Base-by-base conservation (phyloP, 78 protist species). In the Dictyostelium intermedium region DNA sequence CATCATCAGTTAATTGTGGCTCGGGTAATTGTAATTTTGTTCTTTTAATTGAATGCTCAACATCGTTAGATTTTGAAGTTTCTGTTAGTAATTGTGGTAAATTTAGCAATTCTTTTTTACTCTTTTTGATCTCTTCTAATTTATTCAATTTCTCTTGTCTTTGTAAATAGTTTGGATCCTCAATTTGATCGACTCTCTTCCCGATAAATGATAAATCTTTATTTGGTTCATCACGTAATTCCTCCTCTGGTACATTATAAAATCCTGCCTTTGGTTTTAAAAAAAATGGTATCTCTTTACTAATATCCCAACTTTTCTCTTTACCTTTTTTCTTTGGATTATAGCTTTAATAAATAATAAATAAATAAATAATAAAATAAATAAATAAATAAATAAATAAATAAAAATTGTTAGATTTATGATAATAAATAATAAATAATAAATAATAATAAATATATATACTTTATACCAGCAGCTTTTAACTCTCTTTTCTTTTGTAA, bases 401-500 rank as follows among this genome's bases (percentile, higher is more conserved):
- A 34, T 72, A 72, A 72, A 14, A 27, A 72, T 72, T 18, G 16
- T 7, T 3, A 8, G 20, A 6, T 30, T 30, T 25, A 93, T 35
- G 61, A 10, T 87, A 50, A 39, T 34, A 23, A 13, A 34, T 10
- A 34, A 14, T 5, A 30, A 60, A 74, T 45, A 34, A 30, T 18
- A 66, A 56, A 25, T 27, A 66, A 3, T 11, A 3, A 63, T 53
- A 14, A 16, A 2, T n/a, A 20, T 50, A 79, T 2, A 14, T 66
- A 70, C 91, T 81, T 84, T 30, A 98, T 93, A 61, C 99, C 99
- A 3, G 99, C 99, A 0, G 99, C 99, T 79, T 93, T 89, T 35
- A 99, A 76, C 70, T 98, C 99, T 45, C 99, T 91, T 34, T 98
- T 91, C 95, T 99, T 99, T 86, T 99, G 99, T 73, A 99, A 96